Percentiles rank a stretch among this genome's conserved stretches.
Conservation (phyloP, 2,329 filamentous ascomycete genomes). For the Sporothrix globosa region DNA sequence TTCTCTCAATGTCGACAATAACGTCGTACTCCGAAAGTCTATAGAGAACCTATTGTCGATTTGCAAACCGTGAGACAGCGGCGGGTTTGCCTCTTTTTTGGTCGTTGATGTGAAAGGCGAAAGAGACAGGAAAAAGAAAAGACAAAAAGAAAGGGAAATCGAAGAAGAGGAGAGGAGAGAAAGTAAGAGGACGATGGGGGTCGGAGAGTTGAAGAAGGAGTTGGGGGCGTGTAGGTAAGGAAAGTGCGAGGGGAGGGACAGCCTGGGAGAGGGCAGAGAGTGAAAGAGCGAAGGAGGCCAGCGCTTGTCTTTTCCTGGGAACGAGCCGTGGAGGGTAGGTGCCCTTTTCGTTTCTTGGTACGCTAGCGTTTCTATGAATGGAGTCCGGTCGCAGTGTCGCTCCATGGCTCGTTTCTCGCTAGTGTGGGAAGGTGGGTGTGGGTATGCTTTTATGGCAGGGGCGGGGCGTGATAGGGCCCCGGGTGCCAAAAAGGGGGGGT, state of each 20-base stretch:
- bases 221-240: slow-evolving; percentile 25
- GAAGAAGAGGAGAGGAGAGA: background rate
- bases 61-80: slow-evolving; percentile 1
- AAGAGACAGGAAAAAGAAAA: background rate
- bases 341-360: slow-evolving; percentile 10
- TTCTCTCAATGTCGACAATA: background rate
- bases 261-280: slow-evolving; percentile 2
- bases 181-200: background rate
- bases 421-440: slow-evolving; percentile 21
- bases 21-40: background rate
- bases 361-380: slow-evolving; percentile 28
- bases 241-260: background rate
- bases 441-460: background rate
- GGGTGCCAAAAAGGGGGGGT: slow-evolving; percentile 16
- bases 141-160: background rate
- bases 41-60: background rate
- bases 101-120: background rate
- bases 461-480: slow-evolving; percentile 17
- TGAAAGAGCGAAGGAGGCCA: slow-evolving; percentile 8
- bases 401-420: slow-evolving; percentile 6
- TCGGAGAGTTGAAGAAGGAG: slow-evolving; percentile 26
- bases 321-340: slow-evolving; percentile 5
- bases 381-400: slow-evolving; percentile 17
- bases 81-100: background rate
- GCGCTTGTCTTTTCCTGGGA: slow-evolving; percentile 22